phyloP scores from a whole-genome alignment of 2,329 filamentous ascomycete genomes.

The Fusarium mexicanum region DNA sequence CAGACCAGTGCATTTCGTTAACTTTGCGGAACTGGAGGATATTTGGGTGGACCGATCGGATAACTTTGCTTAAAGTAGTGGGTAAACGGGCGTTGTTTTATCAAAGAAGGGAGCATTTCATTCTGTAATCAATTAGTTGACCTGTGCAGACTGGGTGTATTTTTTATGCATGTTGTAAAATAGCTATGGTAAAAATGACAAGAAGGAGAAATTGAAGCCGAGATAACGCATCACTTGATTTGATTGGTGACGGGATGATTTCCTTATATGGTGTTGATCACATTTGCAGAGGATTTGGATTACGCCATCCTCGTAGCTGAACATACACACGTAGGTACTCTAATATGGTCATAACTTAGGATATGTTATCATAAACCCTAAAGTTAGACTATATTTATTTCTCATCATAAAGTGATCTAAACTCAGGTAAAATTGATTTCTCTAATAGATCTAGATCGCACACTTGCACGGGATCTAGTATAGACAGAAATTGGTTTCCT shows the following conservation, averaged over 20 bases:
- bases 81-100: constrained; percentile 37
- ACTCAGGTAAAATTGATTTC: background rate
- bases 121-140: constrained; percentile 33
- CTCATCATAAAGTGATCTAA: background rate
- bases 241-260: constrained; percentile 11
- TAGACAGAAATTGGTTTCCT: background rate
- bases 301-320: background rate
- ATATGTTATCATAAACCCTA: background rate
- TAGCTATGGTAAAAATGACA: constrained; percentile 16
- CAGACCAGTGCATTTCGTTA: constrained; percentile 93
- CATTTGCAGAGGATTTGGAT: background rate
- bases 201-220: constrained; percentile 17
- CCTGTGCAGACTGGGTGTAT: constrained; percentile 14
- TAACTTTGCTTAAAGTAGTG: constrained; percentile 79
- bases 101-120: constrained; percentile 15
- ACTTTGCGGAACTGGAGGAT: constrained; percentile 96
- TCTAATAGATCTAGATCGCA: background rate
- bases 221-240: background rate
- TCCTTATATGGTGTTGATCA: constrained; percentile 26
- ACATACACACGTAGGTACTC: background rate
- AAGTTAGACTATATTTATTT: background rate
- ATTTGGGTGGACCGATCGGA: constrained; percentile 94
- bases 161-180: constrained; percentile 34
- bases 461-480: background rate
- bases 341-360: background rate